Evolutionary conservation across 2,329 filamentous ascomycete genomes (phyloP).

Genomic region (Metarhizium anisopliae): DNA sequence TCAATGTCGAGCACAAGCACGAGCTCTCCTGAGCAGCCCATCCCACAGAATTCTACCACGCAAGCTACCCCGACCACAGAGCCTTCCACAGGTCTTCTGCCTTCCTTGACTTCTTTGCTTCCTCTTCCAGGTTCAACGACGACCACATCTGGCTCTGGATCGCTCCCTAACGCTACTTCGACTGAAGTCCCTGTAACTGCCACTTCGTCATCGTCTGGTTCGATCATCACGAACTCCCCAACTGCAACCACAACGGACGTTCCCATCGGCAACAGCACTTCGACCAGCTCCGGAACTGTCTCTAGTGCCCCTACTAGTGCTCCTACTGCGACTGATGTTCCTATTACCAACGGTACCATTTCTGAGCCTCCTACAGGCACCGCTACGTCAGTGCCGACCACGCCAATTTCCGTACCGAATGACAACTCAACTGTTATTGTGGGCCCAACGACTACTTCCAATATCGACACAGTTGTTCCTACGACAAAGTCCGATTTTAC

Average conservation of each 20-base stretch:
- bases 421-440: slow-evolving; percentile 5
- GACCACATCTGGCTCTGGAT: not conserved
- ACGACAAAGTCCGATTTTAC: slow-evolving; percentile 11
- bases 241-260: slow-evolving; percentile 2
- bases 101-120: not conserved
- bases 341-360: slow-evolving; percentile 6
- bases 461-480: slow-evolving; percentile 3
- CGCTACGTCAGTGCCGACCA: slow-evolving; percentile 1
- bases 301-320: not conserved
- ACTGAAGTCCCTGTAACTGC: slow-evolving; percentile 8
- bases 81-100: not conserved
- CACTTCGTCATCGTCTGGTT: not conserved
- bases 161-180: slow-evolving; percentile 7
- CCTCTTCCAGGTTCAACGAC: not conserved
- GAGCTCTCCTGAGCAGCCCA: not conserved
- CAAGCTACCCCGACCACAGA: not conserved
- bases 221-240: slow-evolving; percentile 3
- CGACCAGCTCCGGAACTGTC: slow-evolving; percentile 1
- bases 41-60: not conserved
- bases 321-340: slow-evolving; percentile 1
- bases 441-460: not conserved
- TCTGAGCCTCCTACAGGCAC: not conserved
- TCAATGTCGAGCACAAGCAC: not conserved
- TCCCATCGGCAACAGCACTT: slow-evolving; percentile 6
- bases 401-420: not conserved